Conservation (phyloP, 331 rosid genomes). For the Rosa hybrid region DNA sequence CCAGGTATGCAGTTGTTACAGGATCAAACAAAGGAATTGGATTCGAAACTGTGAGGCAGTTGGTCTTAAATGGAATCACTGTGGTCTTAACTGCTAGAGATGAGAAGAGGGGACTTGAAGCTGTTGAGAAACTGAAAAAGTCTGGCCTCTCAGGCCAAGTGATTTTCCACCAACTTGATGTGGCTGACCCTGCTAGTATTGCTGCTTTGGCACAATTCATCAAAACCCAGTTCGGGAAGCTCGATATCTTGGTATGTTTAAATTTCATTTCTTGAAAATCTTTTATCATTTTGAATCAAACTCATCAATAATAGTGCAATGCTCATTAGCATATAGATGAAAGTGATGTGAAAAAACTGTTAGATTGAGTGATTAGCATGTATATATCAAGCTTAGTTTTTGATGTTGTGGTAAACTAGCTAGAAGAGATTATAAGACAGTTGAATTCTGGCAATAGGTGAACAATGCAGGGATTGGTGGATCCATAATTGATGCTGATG, state of each 20-base stretch:
- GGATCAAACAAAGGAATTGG: constrained; percentile 57
- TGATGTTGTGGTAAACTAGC: not conserved
- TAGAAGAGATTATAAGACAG: no score
- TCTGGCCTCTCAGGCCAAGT: constrained; percentile 36
- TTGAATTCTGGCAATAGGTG: constrained; percentile 36
- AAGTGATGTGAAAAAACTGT: constrained; percentile 8
- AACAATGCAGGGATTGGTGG: constrained; percentile 67
- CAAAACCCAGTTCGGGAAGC: constrained; percentile 48
- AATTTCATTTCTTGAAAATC: not conserved
- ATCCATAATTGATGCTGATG: constrained; percentile 23
- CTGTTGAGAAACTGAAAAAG: constrained; percentile 31
- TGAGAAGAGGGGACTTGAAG: constrained; percentile 48
- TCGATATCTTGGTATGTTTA: constrained; percentile 53
- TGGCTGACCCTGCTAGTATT: constrained; percentile 46
- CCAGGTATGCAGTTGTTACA: constrained; percentile 48
- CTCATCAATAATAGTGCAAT: not conserved
- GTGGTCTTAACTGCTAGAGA: constrained; percentile 51
- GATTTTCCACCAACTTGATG: constrained; percentile 67
- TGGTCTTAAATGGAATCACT: constrained; percentile 38
- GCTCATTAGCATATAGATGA: not conserved
- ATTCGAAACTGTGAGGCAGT: constrained; percentile 43
- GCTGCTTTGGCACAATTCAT: constrained; percentile 43
- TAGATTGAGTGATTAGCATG: constrained; percentile 14
- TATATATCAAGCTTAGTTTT: constrained; percentile 26
- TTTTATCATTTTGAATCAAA: not conserved